These are phyloP conservation scores for Allium cepa DNA, from an alignment of 106 monocot genomes.

Conservation along the genomic window DNA sequence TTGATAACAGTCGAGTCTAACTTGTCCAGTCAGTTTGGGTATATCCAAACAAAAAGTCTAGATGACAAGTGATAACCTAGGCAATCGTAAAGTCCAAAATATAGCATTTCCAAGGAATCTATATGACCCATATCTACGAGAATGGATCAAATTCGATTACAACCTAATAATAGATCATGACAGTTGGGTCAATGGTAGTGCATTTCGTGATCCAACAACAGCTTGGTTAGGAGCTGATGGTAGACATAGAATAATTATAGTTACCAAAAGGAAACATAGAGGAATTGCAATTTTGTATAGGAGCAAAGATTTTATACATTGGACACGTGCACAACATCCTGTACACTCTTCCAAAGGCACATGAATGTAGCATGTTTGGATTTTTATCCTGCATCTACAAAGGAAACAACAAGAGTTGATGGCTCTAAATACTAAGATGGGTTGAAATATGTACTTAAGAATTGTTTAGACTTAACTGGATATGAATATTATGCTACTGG, in stretches of 20 bases:
- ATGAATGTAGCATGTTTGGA: slow-evolving; percentile 88
- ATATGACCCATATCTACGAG: slow-evolving; percentile 57
- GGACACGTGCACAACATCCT: slow-evolving; percentile 34
- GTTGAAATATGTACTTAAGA: slow-evolving; percentile 57
- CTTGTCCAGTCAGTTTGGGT: no score
- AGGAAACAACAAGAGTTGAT: no score
- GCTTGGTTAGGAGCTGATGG: no score
- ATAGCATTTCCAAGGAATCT: slow-evolving; percentile 63
- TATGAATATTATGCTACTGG: slow-evolving; percentile 75
- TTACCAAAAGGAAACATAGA: slow-evolving; percentile 7
- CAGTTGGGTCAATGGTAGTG: no score
- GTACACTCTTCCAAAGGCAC: slow-evolving; percentile 31
- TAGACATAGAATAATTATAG: no score
- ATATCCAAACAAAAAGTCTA: no score
- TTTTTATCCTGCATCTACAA: slow-evolving; percentile 52
- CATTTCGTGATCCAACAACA: no score
- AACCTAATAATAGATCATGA: no score
- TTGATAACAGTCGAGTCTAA: no score
- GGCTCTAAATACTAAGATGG: slow-evolving; percentile 6
- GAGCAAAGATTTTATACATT: slow-evolving; percentile 52
- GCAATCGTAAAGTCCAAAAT: slow-evolving; percentile 59
- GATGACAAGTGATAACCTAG: slow-evolving; percentile 47
- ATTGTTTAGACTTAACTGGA: slow-evolving; percentile 50
- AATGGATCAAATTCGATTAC: slow-evolving; percentile 73
- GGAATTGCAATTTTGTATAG: slow-evolving; percentile 43